Evolutionary conservation across 2,329 filamentous ascomycete species (phyloP).

Genomic region (Neurospora crassa): DNA sequence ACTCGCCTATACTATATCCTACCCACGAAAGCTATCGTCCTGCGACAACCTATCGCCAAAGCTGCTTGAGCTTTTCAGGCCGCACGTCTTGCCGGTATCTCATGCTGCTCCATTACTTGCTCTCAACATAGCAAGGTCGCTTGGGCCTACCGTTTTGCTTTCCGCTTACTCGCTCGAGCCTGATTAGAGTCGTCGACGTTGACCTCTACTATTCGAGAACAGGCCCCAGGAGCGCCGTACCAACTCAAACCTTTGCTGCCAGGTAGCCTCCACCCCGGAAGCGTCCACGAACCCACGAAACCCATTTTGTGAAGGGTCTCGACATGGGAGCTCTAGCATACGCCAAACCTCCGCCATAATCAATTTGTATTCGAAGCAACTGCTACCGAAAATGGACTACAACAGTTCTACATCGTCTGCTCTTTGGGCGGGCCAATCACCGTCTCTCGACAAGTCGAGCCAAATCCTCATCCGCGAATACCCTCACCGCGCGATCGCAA

Average conservation of each 20-base stretch:
- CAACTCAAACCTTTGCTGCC: neutral
- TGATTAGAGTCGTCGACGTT: neutral
- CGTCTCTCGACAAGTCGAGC: constrained; percentile 52
- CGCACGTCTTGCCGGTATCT: neutral
- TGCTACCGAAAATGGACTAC: constrained; percentile 36
- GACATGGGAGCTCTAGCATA: neutral
- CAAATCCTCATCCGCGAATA: constrained; percentile 79
- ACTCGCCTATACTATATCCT: neutral
- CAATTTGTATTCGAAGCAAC: neutral
- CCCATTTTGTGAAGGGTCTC: neutral
- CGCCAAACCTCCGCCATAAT: neutral
- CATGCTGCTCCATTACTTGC: neutral
- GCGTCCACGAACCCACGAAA: neutral
- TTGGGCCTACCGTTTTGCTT: neutral
- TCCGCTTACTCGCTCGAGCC: neutral
- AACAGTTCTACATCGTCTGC: constrained; percentile 27
- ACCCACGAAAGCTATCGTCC: neutral
- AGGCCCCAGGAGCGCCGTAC: neutral
- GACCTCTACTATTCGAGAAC: neutral
- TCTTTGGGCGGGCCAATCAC: constrained; percentile 36
- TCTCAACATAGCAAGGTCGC: neutral
- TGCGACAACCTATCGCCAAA: neutral
- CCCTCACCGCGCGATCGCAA: constrained; percentile 77
- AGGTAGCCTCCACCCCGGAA: neutral
- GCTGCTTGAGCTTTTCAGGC: neutral